Conservation (phyloP, 164 flowering plant genomes). For the Protea cynaroides region DNA sequence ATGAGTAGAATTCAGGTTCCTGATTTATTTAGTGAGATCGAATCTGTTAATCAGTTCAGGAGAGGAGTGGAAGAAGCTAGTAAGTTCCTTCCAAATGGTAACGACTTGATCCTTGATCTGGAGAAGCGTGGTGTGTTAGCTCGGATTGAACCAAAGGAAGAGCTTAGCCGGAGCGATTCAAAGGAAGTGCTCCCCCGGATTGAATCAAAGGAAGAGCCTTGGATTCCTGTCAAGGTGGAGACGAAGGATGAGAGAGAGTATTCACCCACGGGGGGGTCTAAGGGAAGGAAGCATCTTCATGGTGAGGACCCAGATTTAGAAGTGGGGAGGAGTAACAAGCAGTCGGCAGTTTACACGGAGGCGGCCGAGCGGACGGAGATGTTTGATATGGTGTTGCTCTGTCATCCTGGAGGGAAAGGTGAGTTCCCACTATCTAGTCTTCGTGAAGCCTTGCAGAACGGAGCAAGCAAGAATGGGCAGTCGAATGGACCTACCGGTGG, state of each 20-base stretch:
- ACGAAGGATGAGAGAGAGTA: slow-evolving; percentile 16
- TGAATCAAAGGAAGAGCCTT: slow-evolving; percentile 9
- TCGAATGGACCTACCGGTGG: slow-evolving; percentile 38
- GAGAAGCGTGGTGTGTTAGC: slow-evolving; percentile 11
- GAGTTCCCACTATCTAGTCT: slow-evolving; percentile 12
- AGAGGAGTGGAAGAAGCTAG: slow-evolving; percentile 66
- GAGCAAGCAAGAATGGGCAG: slow-evolving; percentile 31
- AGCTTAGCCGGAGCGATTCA: background rate
- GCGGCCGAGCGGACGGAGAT: slow-evolving; percentile 34
- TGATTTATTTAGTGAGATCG: slow-evolving; percentile 37
- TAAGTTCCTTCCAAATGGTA: slow-evolving; percentile 35
- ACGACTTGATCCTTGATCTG: slow-evolving; percentile 15
- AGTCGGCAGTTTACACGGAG: slow-evolving; percentile 45
- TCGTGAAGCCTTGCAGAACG: slow-evolving; percentile 38
- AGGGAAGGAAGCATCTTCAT: slow-evolving; percentile 48
- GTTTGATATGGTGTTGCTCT: slow-evolving; percentile 63
- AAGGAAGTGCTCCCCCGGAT: slow-evolving; percentile 5
- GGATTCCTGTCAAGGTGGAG: slow-evolving; percentile 16
- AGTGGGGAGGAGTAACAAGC: slow-evolving; percentile 55
- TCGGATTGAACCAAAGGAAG: slow-evolving; percentile 10
- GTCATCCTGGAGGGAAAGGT: slow-evolving; percentile 17
- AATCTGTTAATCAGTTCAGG: slow-evolving; percentile 48
- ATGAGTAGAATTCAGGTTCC: slow-evolving; percentile 27
- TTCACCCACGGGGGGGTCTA: slow-evolving; percentile 15
- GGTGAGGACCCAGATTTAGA: slow-evolving; percentile 33